phyloP scores from a whole-genome alignment of 2,329 filamentous ascomycete species.

The Penicillium frequentans region DNA sequence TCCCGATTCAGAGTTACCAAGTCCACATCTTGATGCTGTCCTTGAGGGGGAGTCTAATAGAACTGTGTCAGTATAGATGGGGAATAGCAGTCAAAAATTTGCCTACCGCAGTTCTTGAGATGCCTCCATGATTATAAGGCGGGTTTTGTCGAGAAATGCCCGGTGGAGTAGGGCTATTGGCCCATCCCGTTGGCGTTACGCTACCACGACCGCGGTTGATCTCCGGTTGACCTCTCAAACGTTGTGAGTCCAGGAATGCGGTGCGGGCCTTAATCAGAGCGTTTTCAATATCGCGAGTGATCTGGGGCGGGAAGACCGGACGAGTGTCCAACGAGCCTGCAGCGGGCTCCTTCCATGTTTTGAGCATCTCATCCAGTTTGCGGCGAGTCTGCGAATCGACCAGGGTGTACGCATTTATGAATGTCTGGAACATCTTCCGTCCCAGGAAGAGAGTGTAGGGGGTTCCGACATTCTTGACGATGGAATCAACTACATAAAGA shows the following conservation, averaged over 20 bases:
- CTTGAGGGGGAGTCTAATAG: constrained; percentile 23
- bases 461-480: constrained; percentile 97
- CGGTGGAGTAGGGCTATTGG: constrained; percentile 74
- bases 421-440: constrained; percentile 86
- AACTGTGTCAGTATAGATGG: constrained; percentile 5
- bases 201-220: constrained; percentile 53
- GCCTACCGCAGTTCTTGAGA: constrained; percentile 17
- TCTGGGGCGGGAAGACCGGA: constrained; percentile 84
- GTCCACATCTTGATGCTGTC: constrained; percentile 45
- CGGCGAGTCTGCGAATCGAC: constrained; percentile 79
- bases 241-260: constrained; percentile 48
- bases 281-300: constrained; percentile 89
- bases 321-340: constrained; percentile 90
- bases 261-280: constrained; percentile 81
- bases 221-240: constrained; percentile 56
- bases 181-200: constrained; percentile 61
- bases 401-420: constrained; percentile 93
- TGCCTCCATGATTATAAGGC: constrained; percentile 31
- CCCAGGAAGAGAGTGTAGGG: constrained; percentile 96
- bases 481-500: constrained; percentile 96
- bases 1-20: constrained; percentile 78
- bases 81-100: not conserved
- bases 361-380: constrained; percentile 95
- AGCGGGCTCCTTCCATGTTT: constrained; percentile 96
- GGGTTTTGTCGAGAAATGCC: constrained; percentile 38